Evolutionary conservation across 2,329 filamentous ascomycete species (phyloP).

Genomic region (Alternaria angustiovoidea): DNA sequence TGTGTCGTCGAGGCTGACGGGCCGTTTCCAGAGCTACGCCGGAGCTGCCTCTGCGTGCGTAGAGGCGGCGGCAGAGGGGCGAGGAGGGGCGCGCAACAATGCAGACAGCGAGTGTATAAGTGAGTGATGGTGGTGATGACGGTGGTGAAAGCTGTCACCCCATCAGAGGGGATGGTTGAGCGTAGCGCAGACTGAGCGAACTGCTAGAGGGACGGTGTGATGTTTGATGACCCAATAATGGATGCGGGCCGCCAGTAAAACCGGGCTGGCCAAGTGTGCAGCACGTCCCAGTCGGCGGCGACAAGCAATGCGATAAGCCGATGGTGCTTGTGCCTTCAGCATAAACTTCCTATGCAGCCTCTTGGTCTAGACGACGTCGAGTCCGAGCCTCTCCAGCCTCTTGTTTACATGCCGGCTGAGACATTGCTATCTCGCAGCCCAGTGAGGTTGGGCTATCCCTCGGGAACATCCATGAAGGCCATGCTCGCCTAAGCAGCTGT

Average conservation of each 20-base stretch:
- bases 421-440: slow-evolving; percentile 12
- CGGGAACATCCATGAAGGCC: slow-evolving; percentile 14
- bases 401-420: slow-evolving; percentile 6
- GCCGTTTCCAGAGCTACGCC: slow-evolving; percentile 16
- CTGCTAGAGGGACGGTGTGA: slow-evolving; percentile 10
- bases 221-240: slow-evolving; percentile 20
- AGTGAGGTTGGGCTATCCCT: background rate
- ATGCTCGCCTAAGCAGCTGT: background rate
- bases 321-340: slow-evolving; percentile 6
- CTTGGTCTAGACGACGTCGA: background rate
- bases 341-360: background rate
- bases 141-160: slow-evolving; percentile 8
- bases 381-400: slow-evolving; percentile 16
- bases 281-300: slow-evolving; percentile 7
- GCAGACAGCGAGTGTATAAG: slow-evolving; percentile 20
- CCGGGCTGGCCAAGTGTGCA: slow-evolving; percentile 8
- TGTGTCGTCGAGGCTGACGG: slow-evolving; percentile 9
- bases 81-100: background rate
- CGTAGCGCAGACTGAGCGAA: slow-evolving; percentile 8
- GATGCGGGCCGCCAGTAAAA: slow-evolving; percentile 8
- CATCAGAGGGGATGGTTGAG: slow-evolving; percentile 9
- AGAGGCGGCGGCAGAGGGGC: background rate
- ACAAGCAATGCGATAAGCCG: slow-evolving; percentile 17
- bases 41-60: slow-evolving; percentile 4
- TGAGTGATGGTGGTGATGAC: slow-evolving; percentile 5